Evolutionary conservation across 352 stramenopile genomes (phyloP).

Genomic region (Blastocystis hominis): DNA sequence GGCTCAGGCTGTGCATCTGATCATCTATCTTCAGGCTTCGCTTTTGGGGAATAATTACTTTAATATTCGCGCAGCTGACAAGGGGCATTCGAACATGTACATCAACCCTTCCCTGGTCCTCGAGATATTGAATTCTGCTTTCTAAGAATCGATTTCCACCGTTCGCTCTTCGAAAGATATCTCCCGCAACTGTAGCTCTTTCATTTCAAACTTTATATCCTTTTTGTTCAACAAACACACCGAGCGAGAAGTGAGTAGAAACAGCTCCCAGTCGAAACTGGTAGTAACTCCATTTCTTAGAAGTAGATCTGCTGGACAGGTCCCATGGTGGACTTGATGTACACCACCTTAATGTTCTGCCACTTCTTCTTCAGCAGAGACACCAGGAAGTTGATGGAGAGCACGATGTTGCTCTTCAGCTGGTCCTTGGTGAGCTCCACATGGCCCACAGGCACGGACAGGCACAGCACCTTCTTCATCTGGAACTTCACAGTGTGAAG

Average conservation of each 20-base stretch:
- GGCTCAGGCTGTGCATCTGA: constrained; percentile 1
- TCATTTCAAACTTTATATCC: not conserved
- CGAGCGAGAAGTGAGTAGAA: not conserved
- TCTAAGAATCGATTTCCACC: not conserved
- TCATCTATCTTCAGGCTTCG: constrained; percentile 12
- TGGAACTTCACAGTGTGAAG: constrained; percentile 99
- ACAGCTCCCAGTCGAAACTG: constrained; percentile 14
- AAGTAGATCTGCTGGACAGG: constrained; percentile 96
- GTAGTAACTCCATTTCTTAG: constrained; percentile 68
- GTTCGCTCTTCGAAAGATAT: not conserved
- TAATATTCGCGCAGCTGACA: not conserved
- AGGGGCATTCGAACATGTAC: not conserved
- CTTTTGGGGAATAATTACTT: constrained; percentile 26
- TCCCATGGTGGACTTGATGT: constrained; percentile 98
- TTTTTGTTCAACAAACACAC: not conserved
- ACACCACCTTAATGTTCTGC: constrained; percentile 99
- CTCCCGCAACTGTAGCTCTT: not conserved
- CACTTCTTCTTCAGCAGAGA: constrained; percentile 99
- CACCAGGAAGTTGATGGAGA: constrained; percentile 95
- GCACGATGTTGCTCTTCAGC: constrained; percentile 91
- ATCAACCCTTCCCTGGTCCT: not conserved
- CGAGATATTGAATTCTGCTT: not conserved
- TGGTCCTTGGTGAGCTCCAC: constrained; percentile 83
- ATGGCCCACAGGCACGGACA: constrained; percentile 95
- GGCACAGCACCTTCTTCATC: constrained; percentile 99